Evolutionary conservation across 192 early-diverging fungal genomes (phyloP), one percentile per base, ranked within the genome.

Genomic region (Backusella tuberculispora): DNA sequence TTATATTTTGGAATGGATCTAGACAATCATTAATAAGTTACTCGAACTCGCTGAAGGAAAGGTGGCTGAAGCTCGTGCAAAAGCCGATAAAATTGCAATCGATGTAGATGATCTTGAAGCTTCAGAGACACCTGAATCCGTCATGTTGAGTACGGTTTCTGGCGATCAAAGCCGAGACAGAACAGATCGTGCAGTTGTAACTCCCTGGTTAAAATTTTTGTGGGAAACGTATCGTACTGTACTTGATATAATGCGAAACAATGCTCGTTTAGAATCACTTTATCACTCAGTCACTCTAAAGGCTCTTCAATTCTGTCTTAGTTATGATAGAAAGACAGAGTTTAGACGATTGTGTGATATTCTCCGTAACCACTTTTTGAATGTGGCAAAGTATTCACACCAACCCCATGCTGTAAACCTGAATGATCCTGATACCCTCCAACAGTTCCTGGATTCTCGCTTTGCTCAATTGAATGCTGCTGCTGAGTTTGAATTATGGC

Each of bases 151-250:
- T 83, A 94, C 96, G 66, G 96, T 99, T 53, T 95, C 92, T 74
- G 93, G 93, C 37, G 97, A 97, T 73, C 94, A 95, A 79, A 90
- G 85, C 85, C 95, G 95, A 85, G 97, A 99, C 85, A 90, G 98
- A 26, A 96, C 96, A 6, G 96, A 98, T 81, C 94, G 96, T 70
- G 95, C 95, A 75, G 93, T 98, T 41, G 96, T 99, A 43, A 99
- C 97, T 43, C 97, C 97, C 40, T 98, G 97, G 95, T 86, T 99
- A 70, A 96, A 95, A 86, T 98, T 99, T 85, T 88, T 99, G 75
- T 99, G 98, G 98, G 97, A 99, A 85, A 92, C 94, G 19, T 99
- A 99, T 86, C 88, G 97, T 67, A 99, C 94, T 75, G 92, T 94
- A 45, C 89, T 99, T 65, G 97, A 99, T 76, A 95, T 95, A 69